A percentile compares a stretch with the other conserved stretches of the same genome.
phyloP scores from a whole-genome alignment of 2,329 filamentous ascomycete genomes.

The Fusarium transvaalense region DNA sequence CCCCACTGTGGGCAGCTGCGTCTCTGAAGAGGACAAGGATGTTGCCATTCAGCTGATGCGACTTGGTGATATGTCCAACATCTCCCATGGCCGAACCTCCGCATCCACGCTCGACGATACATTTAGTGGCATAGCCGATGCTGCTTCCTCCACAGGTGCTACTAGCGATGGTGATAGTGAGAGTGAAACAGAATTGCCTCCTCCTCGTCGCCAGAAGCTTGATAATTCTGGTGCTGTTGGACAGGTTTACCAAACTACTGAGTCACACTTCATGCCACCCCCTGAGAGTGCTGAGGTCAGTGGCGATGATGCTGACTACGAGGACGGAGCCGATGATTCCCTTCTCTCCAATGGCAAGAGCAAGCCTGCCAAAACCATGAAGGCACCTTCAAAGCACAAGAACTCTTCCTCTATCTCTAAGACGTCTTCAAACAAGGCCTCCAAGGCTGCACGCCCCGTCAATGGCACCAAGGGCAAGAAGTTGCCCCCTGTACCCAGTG shows the following conservation, averaged over 20 bases:
- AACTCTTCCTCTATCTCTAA: constrained; percentile 51
- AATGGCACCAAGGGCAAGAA: constrained; percentile 66
- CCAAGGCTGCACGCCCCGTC: constrained; percentile 58
- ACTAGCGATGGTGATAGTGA: constrained; percentile 82
- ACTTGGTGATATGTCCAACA: constrained; percentile 91
- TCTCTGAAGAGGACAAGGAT: constrained; percentile 94
- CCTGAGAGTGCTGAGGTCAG: constrained; percentile 60
- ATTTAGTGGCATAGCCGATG: constrained; percentile 89
- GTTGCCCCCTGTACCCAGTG: constrained; percentile 54
- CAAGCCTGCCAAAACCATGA: constrained; percentile 57
- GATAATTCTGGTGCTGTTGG: constrained; percentile 59
- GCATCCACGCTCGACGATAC: constrained; percentile 94
- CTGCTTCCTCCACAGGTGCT: constrained; percentile 84
- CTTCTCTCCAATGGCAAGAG: constrained; percentile 56
- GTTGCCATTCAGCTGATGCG: constrained; percentile 97
- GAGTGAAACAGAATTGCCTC: constrained; percentile 71
- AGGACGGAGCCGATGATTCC: constrained; percentile 52
- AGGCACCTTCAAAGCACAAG: constrained; percentile 58
- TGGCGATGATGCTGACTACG: constrained; percentile 53
- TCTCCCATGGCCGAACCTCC: constrained; percentile 92
- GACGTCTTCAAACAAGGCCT: constrained; percentile 55
- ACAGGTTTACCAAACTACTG: constrained; percentile 65
- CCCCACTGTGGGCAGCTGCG: constrained; percentile 95
- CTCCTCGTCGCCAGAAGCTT: constrained; percentile 69
- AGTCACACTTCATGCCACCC: constrained; percentile 65